Base-by-base conservation (phyloP, 202 grass and related monocot genomes). In the Zizania palustris region DNA sequence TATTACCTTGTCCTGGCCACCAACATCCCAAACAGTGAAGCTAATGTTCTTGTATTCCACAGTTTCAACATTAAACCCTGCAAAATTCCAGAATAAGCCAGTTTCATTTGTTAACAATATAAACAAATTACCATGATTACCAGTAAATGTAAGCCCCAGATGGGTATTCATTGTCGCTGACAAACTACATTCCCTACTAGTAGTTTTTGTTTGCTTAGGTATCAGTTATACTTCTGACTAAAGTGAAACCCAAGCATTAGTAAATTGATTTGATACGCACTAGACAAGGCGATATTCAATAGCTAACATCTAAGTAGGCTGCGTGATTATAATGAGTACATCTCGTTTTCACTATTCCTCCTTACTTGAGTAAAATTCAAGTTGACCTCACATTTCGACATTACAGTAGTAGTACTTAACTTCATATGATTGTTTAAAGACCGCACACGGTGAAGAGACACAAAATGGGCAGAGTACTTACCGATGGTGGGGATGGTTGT, bases 21-120 rank as follows among this genome's bases (percentile, higher is more conserved):
- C 95, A 7, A 98, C 95, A 88, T 98, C 91, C 95, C 95, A 98
- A 69, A 94, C 95, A 34, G 95, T 94, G 87, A 98, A 98, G 71
- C 91, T 98, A 79, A 98, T 98, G 56, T 98, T 98, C 89, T 93
- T 97, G 95, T 97, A 97, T 75, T 97, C 95, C 0, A 97, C 91
- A 68, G 95, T 97, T 89, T 97, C 95, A 19, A 97, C 95, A 3
- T 97, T 97, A 56, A 97, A 97, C 64, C 95, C 91, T 97, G 84
- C 22, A 85, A 19, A 76, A 8, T 40, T 49, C 11, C n/a, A 59
- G 15, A 56, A 60, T 12, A 69, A 60, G 8, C 2, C 3, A 53
- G 35, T 79, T 74, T 60, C 51, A 59, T 36, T 11, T 40, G 15
- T 54, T 4, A 58, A 56, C n/a, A 55, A 11, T 37, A 53, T 1